Conservation (phyloP, 2,329 filamentous ascomycete genomes). For the Uncinocarpus reesii region DNA sequence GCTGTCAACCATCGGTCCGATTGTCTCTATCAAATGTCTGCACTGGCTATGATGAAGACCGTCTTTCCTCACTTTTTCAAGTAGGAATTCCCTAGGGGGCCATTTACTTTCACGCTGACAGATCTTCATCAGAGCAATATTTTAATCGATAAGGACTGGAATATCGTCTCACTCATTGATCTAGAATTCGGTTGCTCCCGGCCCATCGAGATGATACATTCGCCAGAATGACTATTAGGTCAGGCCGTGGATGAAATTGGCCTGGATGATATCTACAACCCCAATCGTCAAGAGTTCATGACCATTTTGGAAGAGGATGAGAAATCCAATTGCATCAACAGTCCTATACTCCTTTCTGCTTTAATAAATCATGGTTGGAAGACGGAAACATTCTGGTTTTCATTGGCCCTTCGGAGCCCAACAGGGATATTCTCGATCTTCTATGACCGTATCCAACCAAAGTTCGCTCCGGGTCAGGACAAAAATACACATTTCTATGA, state of each 20-base stretch:
- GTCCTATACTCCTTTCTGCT: neutral
- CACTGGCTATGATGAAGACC: no score
- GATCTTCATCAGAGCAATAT: slow-evolving; percentile 25
- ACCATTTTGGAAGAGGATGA: slow-evolving; percentile 19
- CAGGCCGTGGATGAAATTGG: slow-evolving; percentile 14
- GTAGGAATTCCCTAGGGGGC: slow-evolving; percentile 17
- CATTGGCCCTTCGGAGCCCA: slow-evolving; percentile 19
- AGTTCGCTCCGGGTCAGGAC: slow-evolving; percentile 12
- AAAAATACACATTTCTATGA: slow-evolving; percentile 14
- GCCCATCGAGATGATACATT: slow-evolving; percentile 23
- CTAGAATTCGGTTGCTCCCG: slow-evolving; percentile 26
- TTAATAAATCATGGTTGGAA: slow-evolving; percentile 17
- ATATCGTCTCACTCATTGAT: slow-evolving; percentile 27
- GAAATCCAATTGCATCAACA: neutral
- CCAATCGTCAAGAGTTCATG: slow-evolving; percentile 18
- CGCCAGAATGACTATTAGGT: slow-evolving; percentile 27
- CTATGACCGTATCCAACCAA: slow-evolving; percentile 19
- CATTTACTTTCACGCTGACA: slow-evolving; percentile 27
- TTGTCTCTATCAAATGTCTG: no score
- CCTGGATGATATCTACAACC: slow-evolving; percentile 16
- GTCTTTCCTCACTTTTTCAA: no score
- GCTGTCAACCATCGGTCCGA: no score
- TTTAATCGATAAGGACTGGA: slow-evolving; percentile 30
- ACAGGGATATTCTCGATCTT: slow-evolving; percentile 21
- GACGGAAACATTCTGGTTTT: slow-evolving; percentile 22